Evolutionary conservation across 352 stramenopile genomes (phyloP).

Genomic region (Phytophthora cryptogea): DNA sequence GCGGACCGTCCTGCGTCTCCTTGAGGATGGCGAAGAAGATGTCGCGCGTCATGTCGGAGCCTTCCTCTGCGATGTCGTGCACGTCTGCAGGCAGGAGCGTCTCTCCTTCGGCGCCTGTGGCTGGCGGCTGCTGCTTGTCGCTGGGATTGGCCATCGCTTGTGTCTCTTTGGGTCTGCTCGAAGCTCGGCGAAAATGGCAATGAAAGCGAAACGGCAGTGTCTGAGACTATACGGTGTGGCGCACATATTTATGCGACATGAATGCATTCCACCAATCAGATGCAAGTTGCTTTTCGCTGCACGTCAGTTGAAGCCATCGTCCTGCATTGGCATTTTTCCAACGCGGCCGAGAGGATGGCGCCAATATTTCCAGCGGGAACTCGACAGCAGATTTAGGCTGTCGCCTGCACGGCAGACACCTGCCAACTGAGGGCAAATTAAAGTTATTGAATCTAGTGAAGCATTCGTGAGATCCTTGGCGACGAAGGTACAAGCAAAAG

Average conservation of each 20-base stretch:
- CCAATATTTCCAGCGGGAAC: background rate
- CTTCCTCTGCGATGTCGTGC: constrained; percentile 59
- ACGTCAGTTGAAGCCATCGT: background rate
- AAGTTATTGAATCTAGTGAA: background rate
- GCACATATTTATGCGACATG: constrained; percentile 19
- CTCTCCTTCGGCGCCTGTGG: constrained; percentile 18
- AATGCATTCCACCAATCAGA: background rate
- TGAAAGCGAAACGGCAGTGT: constrained; percentile 9
- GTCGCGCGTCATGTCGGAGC: constrained; percentile 70
- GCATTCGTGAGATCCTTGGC: constrained; percentile 4
- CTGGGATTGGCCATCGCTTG: constrained; percentile 9
- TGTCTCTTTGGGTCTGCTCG: constrained; percentile 3
- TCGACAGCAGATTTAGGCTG: background rate
- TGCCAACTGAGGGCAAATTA: background rate
- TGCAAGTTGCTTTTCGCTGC: constrained; percentile 16
- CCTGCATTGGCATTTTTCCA: too few species aligned
- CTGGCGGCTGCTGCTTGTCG: constrained; percentile 13
- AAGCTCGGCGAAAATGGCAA: constrained; percentile 16
- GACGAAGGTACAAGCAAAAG: background rate
- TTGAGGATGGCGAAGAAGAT: constrained; percentile 71
- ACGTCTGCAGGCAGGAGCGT: constrained; percentile 41
- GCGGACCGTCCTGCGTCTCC: constrained; percentile 45
- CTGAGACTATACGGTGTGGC: background rate
- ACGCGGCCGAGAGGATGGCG: too few species aligned
- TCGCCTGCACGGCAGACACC: background rate